Percentiles rank a stretch among this genome's conserved stretches.
Conservation (phyloP, 768 basidiomycete species). For the Termitomyces sp. region DNA sequence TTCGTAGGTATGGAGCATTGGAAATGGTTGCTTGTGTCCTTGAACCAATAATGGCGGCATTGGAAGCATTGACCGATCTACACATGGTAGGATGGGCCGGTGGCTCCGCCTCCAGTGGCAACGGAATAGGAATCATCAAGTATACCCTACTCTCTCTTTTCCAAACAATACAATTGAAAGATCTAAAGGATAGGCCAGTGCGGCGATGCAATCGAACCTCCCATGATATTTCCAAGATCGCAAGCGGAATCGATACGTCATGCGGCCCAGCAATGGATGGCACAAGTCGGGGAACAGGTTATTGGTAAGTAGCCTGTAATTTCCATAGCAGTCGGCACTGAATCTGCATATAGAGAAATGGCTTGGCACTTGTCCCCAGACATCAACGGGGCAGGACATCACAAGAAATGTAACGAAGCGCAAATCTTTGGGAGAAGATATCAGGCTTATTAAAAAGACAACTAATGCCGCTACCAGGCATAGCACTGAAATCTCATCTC, state of each 20-base stretch:
- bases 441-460: not conserved
- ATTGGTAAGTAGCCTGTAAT: not conserved
- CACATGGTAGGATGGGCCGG: not conserved
- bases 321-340: not conserved
- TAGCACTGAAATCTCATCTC: not conserved
- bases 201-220: not conserved
- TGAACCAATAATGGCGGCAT: conserved; percentile 1
- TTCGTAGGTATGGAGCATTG: not conserved
- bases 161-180: not conserved
- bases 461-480: not conserved
- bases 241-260: not conserved
- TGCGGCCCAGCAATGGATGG: conserved; percentile 2
- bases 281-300: not conserved
- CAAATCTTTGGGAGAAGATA: not conserved
- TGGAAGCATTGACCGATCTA: conserved; percentile 1
- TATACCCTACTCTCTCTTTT: not conserved
- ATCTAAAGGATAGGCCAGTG: not conserved
- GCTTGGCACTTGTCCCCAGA: not conserved
- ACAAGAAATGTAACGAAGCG: not conserved
- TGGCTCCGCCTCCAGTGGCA: not conserved
- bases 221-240: not conserved
- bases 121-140: not conserved
- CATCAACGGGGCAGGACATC: not conserved
- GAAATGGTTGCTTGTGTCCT: not conserved
- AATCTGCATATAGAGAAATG: not conserved